A percentile compares a stretch with the other conserved stretches of the same genome.
Evolutionary conservation across 495 filamentous ascomycete genomes (phyloP).

Genomic region (Xylaria curta): DNA sequence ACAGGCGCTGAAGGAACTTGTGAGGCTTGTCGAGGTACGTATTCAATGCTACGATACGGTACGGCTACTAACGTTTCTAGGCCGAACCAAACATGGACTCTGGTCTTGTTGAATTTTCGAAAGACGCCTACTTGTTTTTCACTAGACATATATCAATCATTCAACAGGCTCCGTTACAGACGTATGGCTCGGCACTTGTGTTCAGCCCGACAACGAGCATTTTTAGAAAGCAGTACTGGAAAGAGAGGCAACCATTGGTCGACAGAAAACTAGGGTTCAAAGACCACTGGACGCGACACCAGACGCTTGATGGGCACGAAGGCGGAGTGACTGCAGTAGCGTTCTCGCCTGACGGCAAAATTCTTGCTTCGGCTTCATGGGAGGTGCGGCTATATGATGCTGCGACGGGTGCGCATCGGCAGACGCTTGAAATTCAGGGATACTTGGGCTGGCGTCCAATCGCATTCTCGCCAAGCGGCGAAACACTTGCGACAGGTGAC

Average conservation of each 20-base stretch:
- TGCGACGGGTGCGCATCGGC: slow-evolving; percentile 29
- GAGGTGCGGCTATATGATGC: slow-evolving; percentile 37
- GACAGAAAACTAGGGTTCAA: not conserved
- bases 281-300: slow-evolving; percentile 15
- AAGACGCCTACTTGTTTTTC: not conserved
- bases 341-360: slow-evolving; percentile 31
- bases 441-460: not conserved
- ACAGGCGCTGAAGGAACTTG: not conserved
- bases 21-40: not conserved
- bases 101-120: not conserved
- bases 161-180: slow-evolving; percentile 38
- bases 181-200: slow-evolving; percentile 34
- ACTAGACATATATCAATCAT: slow-evolving; percentile 10
- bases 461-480: slow-evolving; percentile 23
- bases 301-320: slow-evolving; percentile 35
- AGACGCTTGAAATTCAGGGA: slow-evolving; percentile 25
- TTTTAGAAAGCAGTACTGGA: slow-evolving; percentile 28
- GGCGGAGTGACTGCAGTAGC: not conserved
- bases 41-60: not conserved
- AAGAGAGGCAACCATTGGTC: slow-evolving; percentile 1
- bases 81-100: not conserved
- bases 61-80: not conserved
- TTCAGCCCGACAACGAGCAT: slow-evolving; percentile 33
- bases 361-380: slow-evolving; percentile 33
- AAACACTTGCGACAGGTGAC: slow-evolving; percentile 13